phyloP scores from a whole-genome alignment of 2,329 filamentous ascomycete genomes.

The Fusarium bulbicola region DNA sequence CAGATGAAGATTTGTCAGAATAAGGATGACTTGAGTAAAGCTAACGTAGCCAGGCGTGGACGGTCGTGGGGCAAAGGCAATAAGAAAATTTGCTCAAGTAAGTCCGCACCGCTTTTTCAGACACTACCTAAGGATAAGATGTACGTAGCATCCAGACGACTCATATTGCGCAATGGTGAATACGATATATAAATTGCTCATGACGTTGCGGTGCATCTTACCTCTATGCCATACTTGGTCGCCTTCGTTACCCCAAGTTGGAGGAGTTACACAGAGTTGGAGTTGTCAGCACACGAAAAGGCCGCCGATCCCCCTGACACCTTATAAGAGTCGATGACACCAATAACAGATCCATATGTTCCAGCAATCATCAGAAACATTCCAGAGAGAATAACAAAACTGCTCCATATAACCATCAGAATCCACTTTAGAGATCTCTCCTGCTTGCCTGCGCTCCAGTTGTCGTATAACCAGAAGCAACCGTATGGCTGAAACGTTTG shows the following conservation, averaged over 20 bases:
- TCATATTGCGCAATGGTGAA: not conserved
- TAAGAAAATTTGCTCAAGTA: slow-evolving; percentile 20
- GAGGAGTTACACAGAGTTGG: slow-evolving; percentile 37
- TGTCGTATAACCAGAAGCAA: slow-evolving; percentile 44
- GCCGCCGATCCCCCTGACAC: slow-evolving; percentile 48
- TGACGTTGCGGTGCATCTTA: not conserved
- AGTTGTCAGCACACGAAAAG: slow-evolving; percentile 57
- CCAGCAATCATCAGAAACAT: slow-evolving; percentile 55
- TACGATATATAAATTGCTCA: not conserved
- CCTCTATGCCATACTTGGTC: not conserved
- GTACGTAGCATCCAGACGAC: not conserved
- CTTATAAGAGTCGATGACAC: slow-evolving; percentile 47
- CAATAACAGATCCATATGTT: slow-evolving; percentile 55
- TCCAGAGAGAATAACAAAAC: slow-evolving; percentile 32
- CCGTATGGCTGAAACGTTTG: slow-evolving; percentile 45
- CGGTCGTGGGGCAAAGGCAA: slow-evolving; percentile 17
- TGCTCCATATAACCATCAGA: slow-evolving; percentile 20
- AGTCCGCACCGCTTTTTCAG: slow-evolving; percentile 27
- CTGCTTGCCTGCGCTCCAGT: slow-evolving; percentile 33
- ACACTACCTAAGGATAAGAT: not conserved
- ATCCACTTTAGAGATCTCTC: slow-evolving; percentile 14
- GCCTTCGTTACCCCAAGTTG: not conserved
- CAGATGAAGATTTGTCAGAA: not conserved
- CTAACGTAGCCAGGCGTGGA: not conserved
- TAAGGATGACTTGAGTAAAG: not conserved